Evolutionary conservation across 2,329 filamentous ascomycete species (phyloP).

Genomic region (Botryotinia calthae): DNA sequence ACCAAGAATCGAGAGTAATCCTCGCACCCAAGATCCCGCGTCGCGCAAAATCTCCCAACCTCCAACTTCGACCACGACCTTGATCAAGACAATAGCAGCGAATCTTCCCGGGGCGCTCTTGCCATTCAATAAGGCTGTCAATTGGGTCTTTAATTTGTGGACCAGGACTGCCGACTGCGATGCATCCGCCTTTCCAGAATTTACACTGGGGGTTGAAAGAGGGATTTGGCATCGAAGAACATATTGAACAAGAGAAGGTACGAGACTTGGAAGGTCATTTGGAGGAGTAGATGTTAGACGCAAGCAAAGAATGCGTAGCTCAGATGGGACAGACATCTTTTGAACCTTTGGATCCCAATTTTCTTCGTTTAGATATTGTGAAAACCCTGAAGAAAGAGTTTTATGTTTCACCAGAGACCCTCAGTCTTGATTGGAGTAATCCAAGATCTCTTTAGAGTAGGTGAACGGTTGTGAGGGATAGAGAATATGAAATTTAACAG

Average conservation of each 20-base stretch:
- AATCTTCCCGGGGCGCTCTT: conserved; percentile 73
- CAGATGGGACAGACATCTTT: conserved; percentile 46
- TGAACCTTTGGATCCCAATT: neutral
- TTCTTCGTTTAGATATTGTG: neutral
- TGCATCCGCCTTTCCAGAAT: conserved; percentile 56
- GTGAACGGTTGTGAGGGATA: neutral
- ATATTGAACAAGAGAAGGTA: conserved; percentile 65
- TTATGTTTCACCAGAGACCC: neutral
- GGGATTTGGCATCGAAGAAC: conserved; percentile 56
- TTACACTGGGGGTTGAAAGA: conserved; percentile 61
- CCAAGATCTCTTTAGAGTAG: neutral
- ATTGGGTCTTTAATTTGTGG: conserved; percentile 76
- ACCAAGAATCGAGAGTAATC: conserved; percentile 71
- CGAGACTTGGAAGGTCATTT: conserved; percentile 70
- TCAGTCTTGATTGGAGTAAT: neutral
- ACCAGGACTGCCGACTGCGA: conserved; percentile 68
- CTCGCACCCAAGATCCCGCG: conserved; percentile 71
- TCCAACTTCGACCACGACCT: conserved; percentile 76
- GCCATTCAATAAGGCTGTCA: conserved; percentile 76
- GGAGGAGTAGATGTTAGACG: conserved; percentile 69
- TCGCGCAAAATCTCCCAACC: conserved; percentile 78
- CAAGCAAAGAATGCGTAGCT: conserved; percentile 64
- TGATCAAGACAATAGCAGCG: conserved; percentile 73
- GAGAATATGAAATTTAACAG: neutral
- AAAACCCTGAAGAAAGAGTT: neutral